These are phyloP conservation scores for Blastobotrys serpentis DNA, from an alignment of 1,139 yeast species.

Conservation along the genomic window DNA sequence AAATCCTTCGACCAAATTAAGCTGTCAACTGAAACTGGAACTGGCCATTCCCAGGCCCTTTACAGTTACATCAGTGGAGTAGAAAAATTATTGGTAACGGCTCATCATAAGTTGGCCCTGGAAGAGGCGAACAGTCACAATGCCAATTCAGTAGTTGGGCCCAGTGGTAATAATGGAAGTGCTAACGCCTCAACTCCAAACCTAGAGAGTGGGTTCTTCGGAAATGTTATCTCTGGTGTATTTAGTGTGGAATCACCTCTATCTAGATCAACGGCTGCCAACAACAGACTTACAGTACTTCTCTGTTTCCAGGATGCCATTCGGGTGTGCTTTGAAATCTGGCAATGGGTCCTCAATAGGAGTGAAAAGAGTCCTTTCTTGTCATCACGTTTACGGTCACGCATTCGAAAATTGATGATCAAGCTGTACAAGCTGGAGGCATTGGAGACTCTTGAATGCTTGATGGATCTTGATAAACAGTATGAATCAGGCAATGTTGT, in stretches of 20 bases:
- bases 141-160: background rate
- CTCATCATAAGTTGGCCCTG: slow-evolving; percentile 55
- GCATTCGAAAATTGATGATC: slow-evolving; percentile 67
- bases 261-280: slow-evolving; percentile 52
- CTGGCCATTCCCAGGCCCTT: slow-evolving; percentile 32
- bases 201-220: slow-evolving; percentile 47
- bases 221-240: slow-evolving; percentile 81
- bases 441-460: slow-evolving; percentile 65
- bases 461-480: slow-evolving; percentile 43
- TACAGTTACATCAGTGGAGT: slow-evolving; percentile 60
- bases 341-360: slow-evolving; percentile 54
- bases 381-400: slow-evolving; percentile 67
- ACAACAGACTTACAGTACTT: slow-evolving; percentile 52
- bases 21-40: background rate
- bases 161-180: background rate
- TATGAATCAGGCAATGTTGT: slow-evolving; percentile 29
- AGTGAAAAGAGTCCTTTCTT: slow-evolving; percentile 54
- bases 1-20: slow-evolving; percentile 39
- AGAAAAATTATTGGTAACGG: slow-evolving; percentile 58
- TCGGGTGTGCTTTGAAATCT: slow-evolving; percentile 55
- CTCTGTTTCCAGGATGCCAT: slow-evolving; percentile 65
- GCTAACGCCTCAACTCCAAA: background rate
- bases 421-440: slow-evolving; percentile 70
- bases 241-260: slow-evolving; percentile 75
- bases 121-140: slow-evolving; percentile 25